phyloP scores from a whole-genome alignment of 108 stramenopile species.

The Cylindrotheca fusiformis region DNA sequence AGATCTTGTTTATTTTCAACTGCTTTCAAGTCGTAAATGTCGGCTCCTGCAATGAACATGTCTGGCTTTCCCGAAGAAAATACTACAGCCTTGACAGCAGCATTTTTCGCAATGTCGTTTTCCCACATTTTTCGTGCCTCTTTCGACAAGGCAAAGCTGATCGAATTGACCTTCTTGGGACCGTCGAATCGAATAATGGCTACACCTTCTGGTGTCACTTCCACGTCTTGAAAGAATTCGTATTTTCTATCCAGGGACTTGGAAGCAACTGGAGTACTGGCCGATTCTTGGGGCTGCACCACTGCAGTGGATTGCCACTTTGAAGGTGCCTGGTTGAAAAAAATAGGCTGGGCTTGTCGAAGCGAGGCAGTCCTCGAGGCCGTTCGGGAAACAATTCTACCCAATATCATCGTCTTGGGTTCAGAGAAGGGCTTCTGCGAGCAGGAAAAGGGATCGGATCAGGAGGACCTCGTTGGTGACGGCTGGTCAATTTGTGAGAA shows the following conservation, averaged over 20 bases:
- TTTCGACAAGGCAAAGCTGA: conserved; percentile 79
- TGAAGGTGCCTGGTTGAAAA: background rate
- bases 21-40: conserved; percentile 90
- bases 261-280: background rate
- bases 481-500: too few species aligned
- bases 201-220: conserved; percentile 77
- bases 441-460: too few species aligned
- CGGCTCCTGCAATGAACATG: conserved; percentile 99
- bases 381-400: background rate
- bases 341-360: background rate
- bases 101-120: conserved; percentile 60
- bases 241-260: conserved; percentile 68
- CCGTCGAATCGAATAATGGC: conserved; percentile 92
- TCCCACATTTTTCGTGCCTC: conserved; percentile 88
- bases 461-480: too few species aligned
- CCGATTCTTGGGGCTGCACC: conserved; percentile 4
- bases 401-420: background rate
- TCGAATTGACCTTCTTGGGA: conserved; percentile 92
- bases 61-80: conserved; percentile 94
- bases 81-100: conserved; percentile 87
- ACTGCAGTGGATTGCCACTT: conserved; percentile 27
- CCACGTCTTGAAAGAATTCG: conserved; percentile 81
- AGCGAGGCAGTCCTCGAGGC: background rate
- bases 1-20: conserved; percentile 81
- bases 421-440: too few species aligned